phyloP scores from a whole-genome alignment of 192 early-diverging fungal species.

The Irineochytrium annulatum region DNA sequence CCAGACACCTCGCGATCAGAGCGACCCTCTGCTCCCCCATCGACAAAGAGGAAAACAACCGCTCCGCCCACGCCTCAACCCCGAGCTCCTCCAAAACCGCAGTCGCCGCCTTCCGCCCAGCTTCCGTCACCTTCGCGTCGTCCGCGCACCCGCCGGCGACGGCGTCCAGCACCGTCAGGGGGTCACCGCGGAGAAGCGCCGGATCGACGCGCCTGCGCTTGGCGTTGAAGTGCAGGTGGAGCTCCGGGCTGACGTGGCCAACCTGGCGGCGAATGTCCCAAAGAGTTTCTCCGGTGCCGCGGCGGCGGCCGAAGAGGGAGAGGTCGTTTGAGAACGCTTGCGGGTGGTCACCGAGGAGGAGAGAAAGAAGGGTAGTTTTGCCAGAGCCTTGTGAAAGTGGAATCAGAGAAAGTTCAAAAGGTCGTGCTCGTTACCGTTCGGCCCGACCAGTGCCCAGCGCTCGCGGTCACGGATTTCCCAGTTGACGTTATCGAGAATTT shows the following conservation, averaged over 20 bases:
- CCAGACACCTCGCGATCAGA: conserved; percentile 45
- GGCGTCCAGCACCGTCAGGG: conserved; percentile 30
- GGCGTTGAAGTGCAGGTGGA: conserved; percentile 50
- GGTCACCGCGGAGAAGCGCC: conserved; percentile 4
- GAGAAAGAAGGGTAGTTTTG: conserved; percentile 53
- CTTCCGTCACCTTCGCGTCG: conserved; percentile 19
- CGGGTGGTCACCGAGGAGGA: conserved; percentile 55
- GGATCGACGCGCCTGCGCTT: conserved; percentile 5
- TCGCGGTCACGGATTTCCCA: conserved; percentile 49
- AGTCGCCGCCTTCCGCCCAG: not conserved
- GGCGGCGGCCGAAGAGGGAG: conserved; percentile 44
- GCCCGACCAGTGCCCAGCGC: conserved; percentile 50
- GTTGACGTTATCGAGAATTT: conserved; percentile 37
- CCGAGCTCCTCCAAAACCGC: conserved; percentile 18
- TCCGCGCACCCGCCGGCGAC: conserved; percentile 43
- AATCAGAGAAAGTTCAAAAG: not conserved
- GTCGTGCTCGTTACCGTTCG: conserved; percentile 38
- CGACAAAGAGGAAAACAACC: conserved; percentile 8
- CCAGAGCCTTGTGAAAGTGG: conserved; percentile 42
- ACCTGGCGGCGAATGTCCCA: conserved; percentile 55
- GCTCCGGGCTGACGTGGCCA: conserved; percentile 48
- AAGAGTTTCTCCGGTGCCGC: conserved; percentile 52
- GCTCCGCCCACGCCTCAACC: not conserved
- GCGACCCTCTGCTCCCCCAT: conserved; percentile 53
- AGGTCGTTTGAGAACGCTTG: conserved; percentile 56